These are phyloP conservation scores for Geotrichum macrosporum DNA, from an alignment of 1,139 yeast species.

Conservation along the genomic window DNA sequence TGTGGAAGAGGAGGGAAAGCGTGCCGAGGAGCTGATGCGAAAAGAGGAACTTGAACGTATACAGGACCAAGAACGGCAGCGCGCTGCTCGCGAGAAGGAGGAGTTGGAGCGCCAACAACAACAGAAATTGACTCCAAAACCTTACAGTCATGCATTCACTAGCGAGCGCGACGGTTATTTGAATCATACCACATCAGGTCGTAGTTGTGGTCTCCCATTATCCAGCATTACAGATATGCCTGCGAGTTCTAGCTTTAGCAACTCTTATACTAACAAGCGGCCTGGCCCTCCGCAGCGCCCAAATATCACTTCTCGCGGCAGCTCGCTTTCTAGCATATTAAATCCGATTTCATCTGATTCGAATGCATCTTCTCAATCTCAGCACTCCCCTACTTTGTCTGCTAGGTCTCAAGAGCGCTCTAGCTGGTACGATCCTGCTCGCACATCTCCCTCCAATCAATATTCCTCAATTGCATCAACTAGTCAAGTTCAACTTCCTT, in stretches of 20 bases:
- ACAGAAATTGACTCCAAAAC: neutral
- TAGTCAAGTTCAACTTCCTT: conserved; percentile 15
- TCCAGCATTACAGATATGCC: conserved; percentile 16
- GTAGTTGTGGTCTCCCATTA: conserved; percentile 5
- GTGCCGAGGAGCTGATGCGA: neutral
- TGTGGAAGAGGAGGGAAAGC: neutral
- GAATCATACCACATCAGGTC: conserved; percentile 2
- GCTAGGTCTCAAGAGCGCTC: conserved; percentile 1
- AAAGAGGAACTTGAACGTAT: neutral
- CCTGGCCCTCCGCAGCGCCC: neutral
- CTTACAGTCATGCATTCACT: neutral
- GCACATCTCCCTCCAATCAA: conserved; percentile 10
- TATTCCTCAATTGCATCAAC: conserved; percentile 2
- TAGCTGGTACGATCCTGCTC: conserved; percentile 7
- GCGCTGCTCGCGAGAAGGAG: conserved; percentile 1
- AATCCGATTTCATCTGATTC: conserved; percentile 11
- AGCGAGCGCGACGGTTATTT: conserved; percentile 4
- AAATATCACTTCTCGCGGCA: conserved; percentile 7
- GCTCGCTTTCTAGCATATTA: conserved; percentile 17
- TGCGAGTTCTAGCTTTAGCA: neutral
- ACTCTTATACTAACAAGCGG: neutral
- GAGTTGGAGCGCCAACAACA: conserved; percentile 7
- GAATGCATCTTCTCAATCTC: conserved; percentile 4
- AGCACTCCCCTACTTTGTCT: neutral
- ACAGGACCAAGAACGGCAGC: conserved; percentile 2